phyloP scores from a whole-genome alignment of 1,284 basidiomycete genomes.

The Fistulina hepatica region DNA sequence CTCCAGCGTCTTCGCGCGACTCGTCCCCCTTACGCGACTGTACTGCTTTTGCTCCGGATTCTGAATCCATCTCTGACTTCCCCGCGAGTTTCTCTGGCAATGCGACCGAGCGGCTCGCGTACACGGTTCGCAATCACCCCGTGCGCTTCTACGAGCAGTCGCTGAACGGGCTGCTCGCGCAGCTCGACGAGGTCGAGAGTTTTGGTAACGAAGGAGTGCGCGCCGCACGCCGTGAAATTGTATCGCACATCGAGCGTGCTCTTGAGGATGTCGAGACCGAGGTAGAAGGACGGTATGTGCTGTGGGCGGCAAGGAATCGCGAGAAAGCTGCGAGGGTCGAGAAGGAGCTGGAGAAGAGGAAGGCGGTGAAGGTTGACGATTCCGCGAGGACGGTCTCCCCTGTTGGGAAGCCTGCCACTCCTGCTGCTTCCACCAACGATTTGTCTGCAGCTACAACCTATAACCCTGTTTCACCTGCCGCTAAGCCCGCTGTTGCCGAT shows the following conservation, averaged over 20 bases:
- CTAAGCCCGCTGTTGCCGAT: not conserved
- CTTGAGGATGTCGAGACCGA: conserved; percentile 38
- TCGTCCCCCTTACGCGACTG: conserved; percentile 9
- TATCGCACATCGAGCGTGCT: conserved; percentile 40
- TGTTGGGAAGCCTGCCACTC: not conserved
- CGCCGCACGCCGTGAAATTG: conserved; percentile 38
- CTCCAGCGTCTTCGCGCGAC: conserved; percentile 13
- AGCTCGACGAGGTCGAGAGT: conserved; percentile 46
- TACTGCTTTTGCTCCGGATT: conserved; percentile 5
- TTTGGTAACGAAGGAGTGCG: conserved; percentile 43
- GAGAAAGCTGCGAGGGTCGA: not conserved
- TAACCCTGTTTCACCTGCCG: not conserved
- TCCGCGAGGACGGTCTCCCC: not conserved
- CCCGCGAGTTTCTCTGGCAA: conserved; percentile 2
- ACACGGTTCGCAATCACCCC: conserved; percentile 43
- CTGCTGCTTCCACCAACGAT: not conserved
- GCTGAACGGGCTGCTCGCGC: conserved; percentile 38
- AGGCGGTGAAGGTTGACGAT: not conserved
- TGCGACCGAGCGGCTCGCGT: conserved; percentile 25
- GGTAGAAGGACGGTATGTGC: conserved; percentile 22
- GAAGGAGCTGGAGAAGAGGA: not conserved
- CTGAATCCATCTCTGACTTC: conserved; percentile 16
- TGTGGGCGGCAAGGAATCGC: conserved; percentile 4
- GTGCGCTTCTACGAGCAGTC: conserved; percentile 49
- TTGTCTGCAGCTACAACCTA: not conserved